Evolutionary conservation across 257 asterid genomes (phyloP).

Genomic region (Gentiana macrophylla): DNA sequence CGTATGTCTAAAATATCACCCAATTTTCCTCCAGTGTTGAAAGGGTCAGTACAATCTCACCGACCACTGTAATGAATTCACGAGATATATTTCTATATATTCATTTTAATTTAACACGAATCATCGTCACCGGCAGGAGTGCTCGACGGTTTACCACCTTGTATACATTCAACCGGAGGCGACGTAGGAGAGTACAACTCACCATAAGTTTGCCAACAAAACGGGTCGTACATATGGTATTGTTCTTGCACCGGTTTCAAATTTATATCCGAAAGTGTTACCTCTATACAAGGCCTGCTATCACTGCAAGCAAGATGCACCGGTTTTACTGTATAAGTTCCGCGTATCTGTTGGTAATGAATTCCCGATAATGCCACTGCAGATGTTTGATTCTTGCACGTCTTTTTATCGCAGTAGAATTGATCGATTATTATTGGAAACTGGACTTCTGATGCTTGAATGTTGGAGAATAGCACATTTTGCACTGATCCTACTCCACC

Average conservation of each 20-base stretch:
- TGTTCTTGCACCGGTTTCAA: slow-evolving; percentile 23
- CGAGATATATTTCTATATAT: slow-evolving; percentile 9
- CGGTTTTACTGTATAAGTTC: slow-evolving; percentile 56
- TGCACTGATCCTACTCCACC: slow-evolving; percentile 67
- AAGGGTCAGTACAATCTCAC: slow-evolving; percentile 56
- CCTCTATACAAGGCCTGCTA: slow-evolving; percentile 51
- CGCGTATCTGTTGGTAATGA: slow-evolving; percentile 38
- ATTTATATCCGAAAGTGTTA: slow-evolving; percentile 35
- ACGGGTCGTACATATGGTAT: slow-evolving; percentile 20
- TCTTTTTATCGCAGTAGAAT: slow-evolving; percentile 54
- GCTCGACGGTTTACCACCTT: slow-evolving; percentile 62
- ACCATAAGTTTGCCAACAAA: slow-evolving; percentile 69
- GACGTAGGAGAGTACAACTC: slow-evolving; percentile 53
- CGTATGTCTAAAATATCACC: slow-evolving; percentile 21
- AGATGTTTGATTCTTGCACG: slow-evolving; percentile 58
- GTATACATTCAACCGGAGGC: slow-evolving; percentile 66
- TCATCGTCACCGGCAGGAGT: slow-evolving; percentile 53
- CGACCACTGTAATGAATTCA: slow-evolving; percentile 61
- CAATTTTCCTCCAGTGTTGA: slow-evolving; percentile 19
- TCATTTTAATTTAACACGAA: slow-evolving; percentile 31
- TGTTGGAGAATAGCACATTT: slow-evolving; percentile 53
- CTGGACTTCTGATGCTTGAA: slow-evolving; percentile 44
- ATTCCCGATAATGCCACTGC: slow-evolving; percentile 67
- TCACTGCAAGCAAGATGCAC: slow-evolving; percentile 70
- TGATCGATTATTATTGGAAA: slow-evolving; percentile 73